Conservation (phyloP, 352 stramenopile species). For the Halophytophthora polymorphica region DNA sequence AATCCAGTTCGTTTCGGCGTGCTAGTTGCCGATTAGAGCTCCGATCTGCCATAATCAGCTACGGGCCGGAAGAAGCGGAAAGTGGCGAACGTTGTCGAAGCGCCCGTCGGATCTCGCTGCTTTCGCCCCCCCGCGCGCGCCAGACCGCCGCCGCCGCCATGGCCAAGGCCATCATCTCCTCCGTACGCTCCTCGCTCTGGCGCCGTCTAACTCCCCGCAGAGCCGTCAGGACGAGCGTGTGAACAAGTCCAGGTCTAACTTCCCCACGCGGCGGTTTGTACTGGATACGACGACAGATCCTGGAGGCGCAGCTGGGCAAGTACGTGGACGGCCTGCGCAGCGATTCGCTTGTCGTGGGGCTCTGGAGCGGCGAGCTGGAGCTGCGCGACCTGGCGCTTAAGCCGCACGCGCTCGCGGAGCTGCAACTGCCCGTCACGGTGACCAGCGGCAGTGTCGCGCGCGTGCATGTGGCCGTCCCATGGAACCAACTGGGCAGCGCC, state of each 20-base stretch:
- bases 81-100: too few species aligned
- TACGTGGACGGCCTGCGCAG: slow-evolving; percentile 76
- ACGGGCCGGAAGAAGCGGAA: too few species aligned
- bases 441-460: slow-evolving; percentile 53
- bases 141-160: slow-evolving; percentile 19
- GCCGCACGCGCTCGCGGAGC: slow-evolving; percentile 70
- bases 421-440: slow-evolving; percentile 69
- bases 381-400: slow-evolving; percentile 73
- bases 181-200: slow-evolving; percentile 25
- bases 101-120: too few species aligned
- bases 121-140: too few species aligned
- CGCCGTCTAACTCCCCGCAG: not conserved
- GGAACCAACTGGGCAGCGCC: slow-evolving; percentile 76
- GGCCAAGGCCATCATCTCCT: slow-evolving; percentile 72
- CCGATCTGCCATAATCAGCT: too few species aligned
- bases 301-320: slow-evolving; percentile 79
- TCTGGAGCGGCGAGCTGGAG: slow-evolving; percentile 82
- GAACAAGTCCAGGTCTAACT: not conserved
- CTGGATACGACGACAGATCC: slow-evolving; percentile 36
- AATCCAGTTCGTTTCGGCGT: too few species aligned
- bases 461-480: slow-evolving; percentile 80
- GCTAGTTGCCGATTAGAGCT: too few species aligned
- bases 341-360: slow-evolving; percentile 77
- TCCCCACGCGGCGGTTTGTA: not conserved
- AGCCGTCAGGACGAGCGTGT: not conserved